Percentiles rank a stretch among this genome's conserved stretches.
Evolutionary conservation across 306 rosid genomes (phyloP).

Genomic region (Aeschynomene evenia): DNA sequence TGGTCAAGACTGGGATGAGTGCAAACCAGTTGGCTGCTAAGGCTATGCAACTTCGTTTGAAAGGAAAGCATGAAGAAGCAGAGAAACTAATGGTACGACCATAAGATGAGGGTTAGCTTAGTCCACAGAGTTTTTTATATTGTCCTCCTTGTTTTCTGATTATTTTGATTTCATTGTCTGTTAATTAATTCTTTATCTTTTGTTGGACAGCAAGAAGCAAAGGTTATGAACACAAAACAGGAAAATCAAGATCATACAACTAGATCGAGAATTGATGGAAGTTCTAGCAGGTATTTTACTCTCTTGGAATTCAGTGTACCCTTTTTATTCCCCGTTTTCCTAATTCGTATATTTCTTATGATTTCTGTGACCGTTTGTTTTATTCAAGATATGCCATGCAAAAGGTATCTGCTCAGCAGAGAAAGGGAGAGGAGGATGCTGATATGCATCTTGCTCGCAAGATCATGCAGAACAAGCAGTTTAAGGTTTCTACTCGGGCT

Average conservation of each 20-base stretch:
- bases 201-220: slow-evolving; percentile 67
- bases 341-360: not conserved
- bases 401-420: slow-evolving; percentile 46
- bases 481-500: slow-evolving; percentile 56
- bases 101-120: slow-evolving; percentile 2
- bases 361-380: slow-evolving; percentile 19
- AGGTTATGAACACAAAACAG: slow-evolving; percentile 48
- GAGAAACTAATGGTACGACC: slow-evolving; percentile 67
- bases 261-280: slow-evolving; percentile 43
- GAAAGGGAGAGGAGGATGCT: slow-evolving; percentile 71
- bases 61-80: slow-evolving; percentile 93
- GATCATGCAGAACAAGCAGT: slow-evolving; percentile 76
- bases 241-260: slow-evolving; percentile 37
- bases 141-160: slow-evolving; percentile 10
- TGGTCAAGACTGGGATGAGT: slow-evolving; percentile 50
- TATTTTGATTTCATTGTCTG: slow-evolving; percentile 16
- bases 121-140: not conserved
- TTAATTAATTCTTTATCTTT: slow-evolving; percentile 7
- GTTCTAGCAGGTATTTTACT: slow-evolving; percentile 56
- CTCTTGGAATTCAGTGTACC: slow-evolving; percentile 1
- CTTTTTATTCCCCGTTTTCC: not conserved
- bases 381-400: slow-evolving; percentile 49
- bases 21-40: slow-evolving; percentile 97
- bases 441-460: slow-evolving; percentile 83
- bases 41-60: slow-evolving; percentile 88